phyloP scores from a whole-genome alignment of 495 filamentous ascomycete species.

The Aspergillus asperescens region DNA sequence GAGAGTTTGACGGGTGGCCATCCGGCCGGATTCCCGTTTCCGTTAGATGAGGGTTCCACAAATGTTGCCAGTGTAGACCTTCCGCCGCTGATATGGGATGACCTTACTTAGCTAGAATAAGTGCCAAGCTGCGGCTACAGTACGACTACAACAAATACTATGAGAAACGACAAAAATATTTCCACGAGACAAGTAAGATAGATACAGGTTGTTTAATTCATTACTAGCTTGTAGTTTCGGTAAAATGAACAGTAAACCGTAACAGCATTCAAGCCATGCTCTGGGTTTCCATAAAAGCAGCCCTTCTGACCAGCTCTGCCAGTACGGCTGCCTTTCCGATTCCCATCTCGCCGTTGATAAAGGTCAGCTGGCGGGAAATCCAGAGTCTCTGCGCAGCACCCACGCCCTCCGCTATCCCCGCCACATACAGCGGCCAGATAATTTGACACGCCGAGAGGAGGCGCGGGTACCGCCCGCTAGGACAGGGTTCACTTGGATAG shows the following conservation, averaged over 20 bases:
- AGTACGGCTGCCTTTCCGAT: constrained; percentile 3
- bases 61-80: constrained; percentile 23
- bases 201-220: background rate
- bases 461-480: constrained; percentile 1
- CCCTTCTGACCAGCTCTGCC: background rate
- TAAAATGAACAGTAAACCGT: background rate
- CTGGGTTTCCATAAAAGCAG: background rate
- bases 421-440: constrained; percentile 3
- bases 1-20: constrained; percentile 21
- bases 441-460: background rate
- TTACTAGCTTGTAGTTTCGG: background rate
- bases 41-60: constrained; percentile 31
- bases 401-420: constrained; percentile 3
- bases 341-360: constrained; percentile 1
- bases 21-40: constrained; percentile 25
- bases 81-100: constrained; percentile 44
- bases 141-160: background rate
- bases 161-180: background rate
- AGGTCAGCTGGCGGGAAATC: background rate
- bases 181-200: background rate
- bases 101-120: constrained; percentile 20
- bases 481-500: constrained; percentile 3
- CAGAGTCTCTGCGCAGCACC: constrained; percentile 1
- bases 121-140: background rate
- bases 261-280: background rate